Base-by-base conservation (phyloP, 345 rosid species). In the Arabis hirsuta region DNA sequence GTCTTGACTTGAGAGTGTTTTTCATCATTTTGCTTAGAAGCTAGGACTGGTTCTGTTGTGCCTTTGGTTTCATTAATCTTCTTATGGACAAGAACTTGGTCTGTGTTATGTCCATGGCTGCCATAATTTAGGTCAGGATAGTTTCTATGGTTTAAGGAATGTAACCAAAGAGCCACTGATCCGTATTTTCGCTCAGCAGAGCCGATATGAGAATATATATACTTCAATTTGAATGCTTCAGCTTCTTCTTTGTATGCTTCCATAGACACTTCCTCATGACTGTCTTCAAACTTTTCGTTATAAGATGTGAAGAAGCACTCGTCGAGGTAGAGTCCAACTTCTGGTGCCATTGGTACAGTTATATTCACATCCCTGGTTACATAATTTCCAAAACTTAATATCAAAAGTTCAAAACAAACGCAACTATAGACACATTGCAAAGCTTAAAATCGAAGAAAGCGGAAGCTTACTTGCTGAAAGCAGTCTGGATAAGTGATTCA, bases 311-410 rank as follows among this genome's bases (percentile, higher is more conserved):
- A 90, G 55, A 91, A 42, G 82, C 99, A 95, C 71, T 95, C 97
- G 3, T 95, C 97, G 66, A 95, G 78, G 82, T 91, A 91, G 31
- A 95, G 82, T 29, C 96, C 97, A 54, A 84, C 90, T 79, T 95
- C 97, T 10, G 99, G 97, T 10, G 97, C 99, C 0, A 93, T 95
- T 27, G 99, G 97, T 56, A 91, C 92, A 43, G 68, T 90, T 3
- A 91, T 82, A 50, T 70, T 70, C 31, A 91, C 82, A 78, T 88
- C 81, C 86, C 97, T 94, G 61, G n/a, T 31, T 38, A 36, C 19
- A 70, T 0, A 7, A 58, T 31, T 4, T 5, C 2, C 24, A 22
- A 9, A 27, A 1, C 22, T 62, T 22, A 22, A 22, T 22, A 22
- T 22, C 24, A 22, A 0, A 39, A 8, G 3, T 41, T n/a, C 32